Evolutionary conservation across 441 rosid species (phyloP).

Genomic region (Jatropha podagrica): DNA sequence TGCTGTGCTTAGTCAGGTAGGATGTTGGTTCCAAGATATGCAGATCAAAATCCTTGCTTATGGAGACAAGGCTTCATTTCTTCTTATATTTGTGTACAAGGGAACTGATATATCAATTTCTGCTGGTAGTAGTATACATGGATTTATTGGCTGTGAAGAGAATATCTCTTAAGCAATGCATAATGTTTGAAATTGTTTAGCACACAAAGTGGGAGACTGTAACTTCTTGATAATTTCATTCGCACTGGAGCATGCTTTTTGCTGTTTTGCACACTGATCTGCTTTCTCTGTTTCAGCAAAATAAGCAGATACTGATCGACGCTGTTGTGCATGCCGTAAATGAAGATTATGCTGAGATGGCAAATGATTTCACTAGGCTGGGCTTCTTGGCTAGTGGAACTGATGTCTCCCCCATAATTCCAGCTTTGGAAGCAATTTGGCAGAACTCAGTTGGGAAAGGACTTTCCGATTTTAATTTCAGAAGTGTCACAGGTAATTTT

Average conservation of each 20-base stretch:
- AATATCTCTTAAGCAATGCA: background rate
- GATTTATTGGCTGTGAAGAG: background rate
- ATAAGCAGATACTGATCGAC: slow-evolving; percentile 93
- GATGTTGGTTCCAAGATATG: slow-evolving; percentile 16
- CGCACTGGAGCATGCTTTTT: slow-evolving; percentile 13
- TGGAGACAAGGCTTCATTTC: slow-evolving; percentile 5
- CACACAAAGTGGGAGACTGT: background rate
- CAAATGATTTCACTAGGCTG: slow-evolving; percentile 97
- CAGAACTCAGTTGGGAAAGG: slow-evolving; percentile 93
- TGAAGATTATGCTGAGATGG: slow-evolving; percentile 96
- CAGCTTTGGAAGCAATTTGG: slow-evolving; percentile 97
- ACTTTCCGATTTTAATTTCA: slow-evolving; percentile 90
- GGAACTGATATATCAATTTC: background rate
- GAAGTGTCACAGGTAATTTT: slow-evolving; percentile 77
- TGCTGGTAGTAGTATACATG: background rate
- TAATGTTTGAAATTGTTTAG: background rate
- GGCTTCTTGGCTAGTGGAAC: slow-evolving; percentile 94
- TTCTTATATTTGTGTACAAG: background rate
- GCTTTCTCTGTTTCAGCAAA: slow-evolving; percentile 64
- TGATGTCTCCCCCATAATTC: slow-evolving; percentile 88
- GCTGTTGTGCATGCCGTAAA: slow-evolving; percentile 98
- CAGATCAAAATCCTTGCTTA: slow-evolving; percentile 5
- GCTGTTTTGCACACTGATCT: slow-evolving; percentile 17
- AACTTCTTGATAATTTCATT: slow-evolving; percentile 6
- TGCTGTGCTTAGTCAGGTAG: slow-evolving; percentile 96